Percentiles rank a stretch among this genome's conserved stretches.
Evolutionary conservation across 495 filamentous ascomycete genomes (phyloP).

Genomic region (Aspergillus mulundensis): DNA sequence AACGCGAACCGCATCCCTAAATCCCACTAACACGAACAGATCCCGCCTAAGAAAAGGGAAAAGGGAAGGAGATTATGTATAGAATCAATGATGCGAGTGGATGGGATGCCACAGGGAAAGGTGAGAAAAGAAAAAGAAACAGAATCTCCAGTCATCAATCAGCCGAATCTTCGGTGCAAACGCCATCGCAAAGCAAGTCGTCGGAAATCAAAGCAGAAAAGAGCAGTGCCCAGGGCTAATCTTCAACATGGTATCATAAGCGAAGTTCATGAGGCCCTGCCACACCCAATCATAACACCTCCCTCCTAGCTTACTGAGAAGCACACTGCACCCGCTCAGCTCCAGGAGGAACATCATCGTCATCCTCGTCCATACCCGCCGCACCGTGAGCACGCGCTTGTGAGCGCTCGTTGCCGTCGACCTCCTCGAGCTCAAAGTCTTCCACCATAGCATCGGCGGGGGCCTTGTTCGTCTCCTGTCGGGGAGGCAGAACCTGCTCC

Average conservation of each 20-base stretch:
- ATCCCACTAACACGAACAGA: conserved; percentile 6
- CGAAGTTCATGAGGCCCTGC: conserved; percentile 34
- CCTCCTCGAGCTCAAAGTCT: conserved; percentile 75
- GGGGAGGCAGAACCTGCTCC: conserved; percentile 75
- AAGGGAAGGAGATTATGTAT: conserved; percentile 20
- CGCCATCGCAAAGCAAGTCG: conserved; percentile 39
- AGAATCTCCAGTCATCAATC: conserved; percentile 31
- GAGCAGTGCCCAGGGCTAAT: conserved; percentile 19
- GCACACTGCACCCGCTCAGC: conserved; percentile 96
- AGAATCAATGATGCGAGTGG: conserved; percentile 13
- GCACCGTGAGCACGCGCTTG: conserved; percentile 70
- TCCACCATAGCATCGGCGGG: conserved; percentile 85
- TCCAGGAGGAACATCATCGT: conserved; percentile 68
- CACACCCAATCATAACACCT: conserved; percentile 9
- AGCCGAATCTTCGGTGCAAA: conserved; percentile 35
- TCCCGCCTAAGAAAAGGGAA: conserved; percentile 12
- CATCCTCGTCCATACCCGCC: conserved; percentile 79
- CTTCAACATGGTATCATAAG: conserved; percentile 46
- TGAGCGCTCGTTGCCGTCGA: conserved; percentile 63
- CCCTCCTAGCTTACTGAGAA: conserved; percentile 69
- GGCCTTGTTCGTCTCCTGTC: conserved; percentile 54
- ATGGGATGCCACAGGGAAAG: conserved; percentile 14
- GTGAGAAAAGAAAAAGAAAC: conserved; percentile 17
- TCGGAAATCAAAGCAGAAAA: conserved; percentile 27
- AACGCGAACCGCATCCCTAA: conserved; percentile 9